Evolutionary conservation across 768 basidiomycete genomes (phyloP), one percentile per base, ranked within the genome.

Genomic region (Dioszegia hungarica): DNA sequence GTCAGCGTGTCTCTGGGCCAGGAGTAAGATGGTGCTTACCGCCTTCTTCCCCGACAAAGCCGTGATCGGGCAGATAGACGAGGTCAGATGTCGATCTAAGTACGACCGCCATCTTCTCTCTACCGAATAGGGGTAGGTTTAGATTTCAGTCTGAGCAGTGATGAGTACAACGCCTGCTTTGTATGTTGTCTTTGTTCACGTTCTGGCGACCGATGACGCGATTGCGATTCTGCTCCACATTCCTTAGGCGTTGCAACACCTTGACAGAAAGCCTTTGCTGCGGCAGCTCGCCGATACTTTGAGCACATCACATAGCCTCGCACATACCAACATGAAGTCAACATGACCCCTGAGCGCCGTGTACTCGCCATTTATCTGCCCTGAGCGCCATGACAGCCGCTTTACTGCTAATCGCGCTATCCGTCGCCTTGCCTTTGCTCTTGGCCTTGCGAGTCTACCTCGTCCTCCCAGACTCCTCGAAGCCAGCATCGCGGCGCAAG

Each of bases 31-130:
- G 54, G 15, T 14, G 53, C 70, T 64, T 47, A 68, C 67, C 70
- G 8, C 70, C 70, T 17, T 68, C 62, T 25, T 68, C 64, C 10
- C 67, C 70, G 5, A 62, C 65, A 28, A 66, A 72, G 10, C 70
- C 70, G 25, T 72, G 67, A 50, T 72, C 70, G 2, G 65, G 64
- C 19, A 68, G 58, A 44, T 63, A 72, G 37, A 68, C 55, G 31
- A 72, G 46, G 46, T 72, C 70, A 2, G 63, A 60, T 14, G 60
- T 61, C 37, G 56, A 54, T 19, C 67, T 57, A 8, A 72, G 41
- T 22, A 67, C 63, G 5, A 72, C 54, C 2, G 64, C 64, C 69
- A 71, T 71, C 12, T 3, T 31, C 19, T 14, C 8, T 11, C 17
- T 24, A 28, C 38, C 28, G 38, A 22, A 15, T 6, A 33, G 31